phyloP scores from a whole-genome alignment of 495 filamentous ascomycete genomes.

The Aspergillus cavernicola region DNA sequence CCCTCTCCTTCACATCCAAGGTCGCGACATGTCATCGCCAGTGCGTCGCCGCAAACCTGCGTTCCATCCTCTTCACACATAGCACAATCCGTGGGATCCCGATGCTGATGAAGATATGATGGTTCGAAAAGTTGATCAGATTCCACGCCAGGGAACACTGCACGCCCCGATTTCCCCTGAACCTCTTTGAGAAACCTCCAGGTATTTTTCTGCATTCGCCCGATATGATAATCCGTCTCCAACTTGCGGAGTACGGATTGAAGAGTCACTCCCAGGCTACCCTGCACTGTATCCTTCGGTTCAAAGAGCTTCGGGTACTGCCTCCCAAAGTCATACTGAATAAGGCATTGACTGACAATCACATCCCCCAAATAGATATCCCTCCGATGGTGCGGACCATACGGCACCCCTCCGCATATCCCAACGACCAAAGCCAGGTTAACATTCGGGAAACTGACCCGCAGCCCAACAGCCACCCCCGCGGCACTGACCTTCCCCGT shows the following conservation, averaged over 20 bases:
- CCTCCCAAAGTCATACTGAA: conserved; percentile 34
- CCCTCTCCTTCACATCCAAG: not conserved
- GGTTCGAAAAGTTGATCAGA: not conserved
- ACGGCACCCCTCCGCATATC: conserved; percentile 29
- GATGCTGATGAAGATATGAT: not conserved
- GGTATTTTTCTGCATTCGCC: not conserved
- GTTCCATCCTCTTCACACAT: not conserved
- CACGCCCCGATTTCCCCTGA: not conserved
- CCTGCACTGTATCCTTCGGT: conserved; percentile 20
- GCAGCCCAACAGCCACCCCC: conserved; percentile 16
- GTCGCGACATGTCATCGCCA: not conserved
- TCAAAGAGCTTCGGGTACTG: conserved; percentile 18
- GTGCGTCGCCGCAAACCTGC: not conserved
- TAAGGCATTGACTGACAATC: conserved; percentile 32
- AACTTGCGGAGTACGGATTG: not conserved
- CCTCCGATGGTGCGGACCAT: not conserved
- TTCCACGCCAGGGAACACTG: not conserved
- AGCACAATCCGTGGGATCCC: not conserved
- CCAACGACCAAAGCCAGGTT: conserved; percentile 28
- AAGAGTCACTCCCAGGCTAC: conserved; percentile 20
- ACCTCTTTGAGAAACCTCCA: not conserved
- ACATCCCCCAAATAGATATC: conserved; percentile 41
- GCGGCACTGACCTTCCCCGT: conserved; percentile 22
- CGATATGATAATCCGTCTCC: not conserved
- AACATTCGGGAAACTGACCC: conserved; percentile 18